phyloP scores from a whole-genome alignment of 345 rosid species.

The Citrus unshiu region DNA sequence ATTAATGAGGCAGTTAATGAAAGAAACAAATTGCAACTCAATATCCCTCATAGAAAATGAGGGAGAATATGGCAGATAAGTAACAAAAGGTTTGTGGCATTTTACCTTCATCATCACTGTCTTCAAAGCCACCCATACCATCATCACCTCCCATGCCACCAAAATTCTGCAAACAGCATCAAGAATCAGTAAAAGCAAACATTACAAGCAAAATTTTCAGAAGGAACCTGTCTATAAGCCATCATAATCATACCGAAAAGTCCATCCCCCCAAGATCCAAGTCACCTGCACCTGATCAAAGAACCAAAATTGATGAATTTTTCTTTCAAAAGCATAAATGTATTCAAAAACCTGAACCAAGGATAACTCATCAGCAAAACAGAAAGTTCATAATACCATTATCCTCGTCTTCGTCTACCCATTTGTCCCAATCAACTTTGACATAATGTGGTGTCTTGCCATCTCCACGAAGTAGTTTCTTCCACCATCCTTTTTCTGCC shows the following conservation, averaged over 20 bases:
- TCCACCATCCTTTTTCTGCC: slow-evolving; percentile 78
- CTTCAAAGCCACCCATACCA: slow-evolving; percentile 69
- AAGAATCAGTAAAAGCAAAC: neutral
- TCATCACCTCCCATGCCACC: slow-evolving; percentile 35
- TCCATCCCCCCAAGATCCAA: slow-evolving; percentile 73
- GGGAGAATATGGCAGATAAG: neutral
- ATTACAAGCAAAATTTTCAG: neutral
- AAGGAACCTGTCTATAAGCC: neutral
- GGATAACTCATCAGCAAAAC: neutral
- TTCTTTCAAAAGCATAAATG: neutral
- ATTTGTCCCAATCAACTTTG: slow-evolving; percentile 91
- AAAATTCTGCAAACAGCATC: slow-evolving; percentile 30
- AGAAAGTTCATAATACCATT: slow-evolving; percentile 13
- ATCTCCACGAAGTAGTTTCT: slow-evolving; percentile 56
- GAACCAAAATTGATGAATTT: slow-evolving; percentile 7
- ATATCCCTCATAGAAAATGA: neutral
- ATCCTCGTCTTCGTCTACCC: slow-evolving; percentile 92
- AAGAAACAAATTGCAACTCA: neutral
- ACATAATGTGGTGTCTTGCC: slow-evolving; percentile 72
- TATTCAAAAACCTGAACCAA: neutral
- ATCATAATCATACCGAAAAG: slow-evolving; percentile 49
- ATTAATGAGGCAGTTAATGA: neutral
- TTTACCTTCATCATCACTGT: slow-evolving; percentile 93
- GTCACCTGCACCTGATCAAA: slow-evolving; percentile 48
- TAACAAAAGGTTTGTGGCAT: neutral